These are phyloP conservation scores for Bothia castanella DNA, from an alignment of 1,284 basidiomycete species.

Conservation along the genomic window DNA sequence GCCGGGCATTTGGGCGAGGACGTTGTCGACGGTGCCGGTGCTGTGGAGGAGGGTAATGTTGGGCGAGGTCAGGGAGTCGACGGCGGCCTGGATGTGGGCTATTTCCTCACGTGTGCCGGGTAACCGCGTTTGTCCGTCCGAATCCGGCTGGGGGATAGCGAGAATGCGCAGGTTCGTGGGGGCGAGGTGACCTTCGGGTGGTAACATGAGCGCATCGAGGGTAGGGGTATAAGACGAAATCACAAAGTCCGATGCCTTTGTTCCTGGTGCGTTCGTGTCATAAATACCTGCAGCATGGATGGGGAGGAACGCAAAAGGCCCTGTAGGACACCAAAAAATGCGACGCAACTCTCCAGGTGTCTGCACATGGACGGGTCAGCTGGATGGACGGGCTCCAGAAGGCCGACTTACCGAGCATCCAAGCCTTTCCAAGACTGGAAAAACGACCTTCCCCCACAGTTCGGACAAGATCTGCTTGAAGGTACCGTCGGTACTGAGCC, in stretches of 20 bases:
- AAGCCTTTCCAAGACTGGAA: background rate
- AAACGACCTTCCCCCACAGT: background rate
- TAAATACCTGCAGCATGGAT: constrained; percentile 6
- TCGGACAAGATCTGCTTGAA: background rate
- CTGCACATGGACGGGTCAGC: background rate
- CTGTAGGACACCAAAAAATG: constrained; percentile 5
- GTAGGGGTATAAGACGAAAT: background rate
- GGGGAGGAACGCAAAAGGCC: constrained; percentile 2
- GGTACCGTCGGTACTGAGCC: background rate
- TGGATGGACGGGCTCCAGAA: background rate
- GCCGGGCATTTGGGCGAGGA: background rate
- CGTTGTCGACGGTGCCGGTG: background rate
- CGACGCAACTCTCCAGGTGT: background rate
- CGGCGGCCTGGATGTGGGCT: background rate
- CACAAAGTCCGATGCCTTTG: constrained; percentile 1
- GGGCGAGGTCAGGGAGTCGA: background rate
- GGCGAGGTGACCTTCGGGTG: background rate
- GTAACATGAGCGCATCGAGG: background rate
- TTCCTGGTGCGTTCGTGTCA: background rate
- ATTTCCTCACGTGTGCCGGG: background rate
- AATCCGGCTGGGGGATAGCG: background rate
- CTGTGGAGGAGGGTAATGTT: background rate
- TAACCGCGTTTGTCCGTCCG: background rate
- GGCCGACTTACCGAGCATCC: background rate
- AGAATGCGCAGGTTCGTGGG: background rate